Evolutionary conservation across 257 asterid genomes (phyloP).

Genomic region (Gardenia jasminoides): DNA sequence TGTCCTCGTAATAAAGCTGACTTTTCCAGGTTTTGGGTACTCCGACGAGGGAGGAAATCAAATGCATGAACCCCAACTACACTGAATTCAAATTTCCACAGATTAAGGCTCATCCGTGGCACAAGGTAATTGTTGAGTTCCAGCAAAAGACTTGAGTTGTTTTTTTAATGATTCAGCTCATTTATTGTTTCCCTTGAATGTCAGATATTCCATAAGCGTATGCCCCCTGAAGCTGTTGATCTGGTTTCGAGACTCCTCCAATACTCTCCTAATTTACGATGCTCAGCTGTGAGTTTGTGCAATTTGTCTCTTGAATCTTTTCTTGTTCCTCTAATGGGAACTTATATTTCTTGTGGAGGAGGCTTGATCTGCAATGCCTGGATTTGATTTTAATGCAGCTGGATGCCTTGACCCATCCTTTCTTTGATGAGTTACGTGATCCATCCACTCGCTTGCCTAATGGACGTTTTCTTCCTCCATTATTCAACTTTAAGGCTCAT

Average conservation of each 20-base stretch:
- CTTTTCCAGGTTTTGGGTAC: conserved; percentile 55
- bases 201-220: conserved; percentile 57
- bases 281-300: conserved; percentile 47
- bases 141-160: neutral
- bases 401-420: conserved; percentile 53
- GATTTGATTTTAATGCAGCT: conserved; percentile 29
- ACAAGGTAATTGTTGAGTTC: conserved; percentile 37
- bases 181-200: conserved; percentile 3
- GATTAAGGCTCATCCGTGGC: conserved; percentile 71
- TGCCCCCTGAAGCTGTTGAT: conserved; percentile 71
- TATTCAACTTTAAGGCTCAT: conserved; percentile 55
- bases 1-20: neutral
- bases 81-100: conserved; percentile 59
- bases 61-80: conserved; percentile 67
- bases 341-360: neutral
- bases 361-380: neutral
- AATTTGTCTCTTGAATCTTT: neutral
- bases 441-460: conserved; percentile 48
- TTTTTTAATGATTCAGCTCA: neutral
- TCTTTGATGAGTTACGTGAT: conserved; percentile 60
- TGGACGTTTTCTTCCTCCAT: conserved; percentile 61
- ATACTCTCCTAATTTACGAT: conserved; percentile 59
- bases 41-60: conserved; percentile 64
- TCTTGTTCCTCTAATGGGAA: neutral
- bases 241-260: conserved; percentile 59